These are phyloP conservation scores for Polyplosphaeria fusca DNA, from an alignment of 495 filamentous ascomycete genomes.

Conservation along the genomic window DNA sequence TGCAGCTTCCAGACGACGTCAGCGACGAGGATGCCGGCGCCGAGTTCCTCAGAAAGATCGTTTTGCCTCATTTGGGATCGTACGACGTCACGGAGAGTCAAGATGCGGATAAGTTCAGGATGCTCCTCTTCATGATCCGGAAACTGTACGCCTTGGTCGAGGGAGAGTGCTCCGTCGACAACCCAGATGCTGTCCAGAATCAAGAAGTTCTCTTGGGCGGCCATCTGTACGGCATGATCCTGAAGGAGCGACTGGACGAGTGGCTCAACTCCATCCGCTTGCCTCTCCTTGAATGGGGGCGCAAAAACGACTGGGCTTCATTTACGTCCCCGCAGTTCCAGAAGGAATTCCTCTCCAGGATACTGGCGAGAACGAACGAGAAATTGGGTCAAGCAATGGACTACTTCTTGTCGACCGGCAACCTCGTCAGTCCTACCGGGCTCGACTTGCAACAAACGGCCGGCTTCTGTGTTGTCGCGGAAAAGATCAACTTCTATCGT, in stretches of 20 bases:
- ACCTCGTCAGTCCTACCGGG: slow-evolving; percentile 83
- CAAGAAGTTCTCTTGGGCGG: slow-evolving; percentile 92
- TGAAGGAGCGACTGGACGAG: slow-evolving; percentile 92
- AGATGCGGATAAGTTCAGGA: slow-evolving; percentile 86
- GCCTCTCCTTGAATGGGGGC: slow-evolving; percentile 66
- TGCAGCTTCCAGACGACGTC: slow-evolving; percentile 75
- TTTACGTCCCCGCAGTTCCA: slow-evolving; percentile 71
- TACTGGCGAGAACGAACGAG: slow-evolving; percentile 78
- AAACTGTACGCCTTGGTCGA: slow-evolving; percentile 91
- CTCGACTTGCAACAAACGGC: slow-evolving; percentile 91
- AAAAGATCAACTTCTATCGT: slow-evolving; percentile 98
- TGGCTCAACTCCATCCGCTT: slow-evolving; percentile 66
- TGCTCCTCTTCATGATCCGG: slow-evolving; percentile 92
- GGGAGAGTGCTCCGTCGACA: slow-evolving; percentile 88
- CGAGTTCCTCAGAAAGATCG: slow-evolving; percentile 84
- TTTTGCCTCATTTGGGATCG: slow-evolving; percentile 84
- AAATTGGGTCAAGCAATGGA: slow-evolving; percentile 82
- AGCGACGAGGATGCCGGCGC: slow-evolving; percentile 82
- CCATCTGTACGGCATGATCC: slow-evolving; percentile 87
- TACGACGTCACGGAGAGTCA: slow-evolving; percentile 75
- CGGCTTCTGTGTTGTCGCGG: slow-evolving; percentile 92
- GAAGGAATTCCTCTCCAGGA: slow-evolving; percentile 71
- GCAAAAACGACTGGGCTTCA: slow-evolving; percentile 55
- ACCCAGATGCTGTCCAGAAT: slow-evolving; percentile 91
- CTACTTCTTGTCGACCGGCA: slow-evolving; percentile 95